Conservation (phyloP, 2,329 filamentous ascomycete species). For the Cyphellophora europaea region DNA sequence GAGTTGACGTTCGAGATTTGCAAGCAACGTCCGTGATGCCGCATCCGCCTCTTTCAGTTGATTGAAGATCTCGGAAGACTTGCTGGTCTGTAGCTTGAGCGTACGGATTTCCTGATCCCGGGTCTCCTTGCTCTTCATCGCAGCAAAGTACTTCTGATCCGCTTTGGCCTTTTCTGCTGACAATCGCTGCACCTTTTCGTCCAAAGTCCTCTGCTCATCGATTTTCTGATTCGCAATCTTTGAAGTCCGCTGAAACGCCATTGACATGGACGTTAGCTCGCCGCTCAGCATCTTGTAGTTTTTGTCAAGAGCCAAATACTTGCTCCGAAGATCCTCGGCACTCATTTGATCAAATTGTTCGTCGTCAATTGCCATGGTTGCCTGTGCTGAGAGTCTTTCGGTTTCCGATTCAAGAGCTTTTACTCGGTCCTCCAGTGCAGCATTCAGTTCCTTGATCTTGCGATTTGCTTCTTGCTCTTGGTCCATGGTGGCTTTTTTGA, state of each 20-base stretch:
- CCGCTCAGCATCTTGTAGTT: constrained; percentile 78
- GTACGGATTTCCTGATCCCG: constrained; percentile 71
- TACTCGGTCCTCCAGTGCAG: constrained; percentile 73
- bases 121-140: constrained; percentile 86
- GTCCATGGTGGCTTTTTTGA: constrained; percentile 70
- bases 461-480: constrained; percentile 60
- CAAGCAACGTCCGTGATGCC: constrained; percentile 63
- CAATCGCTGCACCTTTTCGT: constrained; percentile 67
- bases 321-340: constrained; percentile 62
- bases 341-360: constrained; percentile 34
- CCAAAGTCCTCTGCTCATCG: constrained; percentile 61
- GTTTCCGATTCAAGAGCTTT: constrained; percentile 73
- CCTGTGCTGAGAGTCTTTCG: constrained; percentile 50
- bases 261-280: constrained; percentile 81
- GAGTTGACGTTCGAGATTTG: constrained; percentile 85
- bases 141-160: constrained; percentile 95
- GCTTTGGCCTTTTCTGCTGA: constrained; percentile 89
- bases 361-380: constrained; percentile 13
- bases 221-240: constrained; percentile 79
- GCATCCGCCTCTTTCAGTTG: constrained; percentile 86
- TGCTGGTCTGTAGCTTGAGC: constrained; percentile 71
- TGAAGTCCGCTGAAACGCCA: constrained; percentile 83
- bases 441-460: constrained; percentile 70
- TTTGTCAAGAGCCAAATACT: constrained; percentile 64
- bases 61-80: constrained; percentile 86